Evolutionary conservation across 208 protist genomes (phyloP).

Genomic region (Leishmania tarentolae): DNA sequence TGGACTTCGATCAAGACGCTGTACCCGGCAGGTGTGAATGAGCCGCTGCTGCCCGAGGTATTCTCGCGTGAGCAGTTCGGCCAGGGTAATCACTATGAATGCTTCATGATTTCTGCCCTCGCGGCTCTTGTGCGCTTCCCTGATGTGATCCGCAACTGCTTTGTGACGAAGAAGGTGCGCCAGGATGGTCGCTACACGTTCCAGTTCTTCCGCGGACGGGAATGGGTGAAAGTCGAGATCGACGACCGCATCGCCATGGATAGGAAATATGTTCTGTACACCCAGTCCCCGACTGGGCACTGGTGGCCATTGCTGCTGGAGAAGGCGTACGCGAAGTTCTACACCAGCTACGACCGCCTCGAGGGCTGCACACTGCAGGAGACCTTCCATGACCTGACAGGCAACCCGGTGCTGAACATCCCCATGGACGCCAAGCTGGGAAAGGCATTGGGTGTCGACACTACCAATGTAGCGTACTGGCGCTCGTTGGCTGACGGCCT

Average conservation of each 20-base stretch:
- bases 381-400: constrained; percentile 80
- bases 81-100: constrained; percentile 85
- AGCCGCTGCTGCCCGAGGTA: constrained; percentile 62
- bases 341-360: constrained; percentile 69
- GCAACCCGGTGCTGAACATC: constrained; percentile 74
- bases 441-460: constrained; percentile 53
- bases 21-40: constrained; percentile 52
- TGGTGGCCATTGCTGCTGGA: constrained; percentile 89
- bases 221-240: constrained; percentile 84
- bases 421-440: constrained; percentile 65
- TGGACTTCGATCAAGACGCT: constrained; percentile 76
- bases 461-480: constrained; percentile 54
- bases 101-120: constrained; percentile 79
- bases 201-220: constrained; percentile 68
- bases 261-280: constrained; percentile 59
- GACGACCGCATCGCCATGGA: constrained; percentile 71
- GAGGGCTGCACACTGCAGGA: constrained; percentile 80
- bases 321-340: constrained; percentile 93
- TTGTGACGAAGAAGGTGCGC: constrained; percentile 76
- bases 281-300: constrained; percentile 70
- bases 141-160: constrained; percentile 78
- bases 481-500: constrained; percentile 45
- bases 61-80: constrained; percentile 74
- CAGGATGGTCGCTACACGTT: constrained; percentile 87
- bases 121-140: constrained; percentile 65